Evolutionary conservation across 2,329 filamentous ascomycete species (phyloP).

Genomic region (Microdochium nivale): DNA sequence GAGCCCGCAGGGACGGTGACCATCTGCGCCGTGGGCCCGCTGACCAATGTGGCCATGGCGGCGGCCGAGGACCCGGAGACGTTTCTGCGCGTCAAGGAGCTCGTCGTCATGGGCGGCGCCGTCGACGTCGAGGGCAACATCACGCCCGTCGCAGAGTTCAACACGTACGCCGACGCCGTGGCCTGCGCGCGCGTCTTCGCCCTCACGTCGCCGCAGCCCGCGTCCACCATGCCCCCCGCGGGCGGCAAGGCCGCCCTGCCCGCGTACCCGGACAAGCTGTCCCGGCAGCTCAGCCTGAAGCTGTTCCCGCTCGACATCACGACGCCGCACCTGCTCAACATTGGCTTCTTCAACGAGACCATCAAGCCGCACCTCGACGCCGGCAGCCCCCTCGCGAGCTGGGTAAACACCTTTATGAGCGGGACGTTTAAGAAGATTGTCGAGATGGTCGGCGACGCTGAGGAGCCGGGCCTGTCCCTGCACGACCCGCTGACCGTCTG

Average conservation of each 20-base stretch:
- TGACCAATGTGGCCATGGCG: conserved; percentile 89
- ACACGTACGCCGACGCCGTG: conserved; percentile 80
- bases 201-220: conserved; percentile 64
- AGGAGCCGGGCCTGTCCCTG: conserved; percentile 53
- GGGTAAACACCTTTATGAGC: conserved; percentile 64
- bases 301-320: conserved; percentile 75
- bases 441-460: conserved; percentile 48
- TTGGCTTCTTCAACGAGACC: conserved; percentile 46
- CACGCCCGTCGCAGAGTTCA: conserved; percentile 85
- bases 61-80: conserved; percentile 82
- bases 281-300: conserved; percentile 55
- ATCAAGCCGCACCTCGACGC: conserved; percentile 46
- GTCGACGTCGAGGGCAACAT: conserved; percentile 75
- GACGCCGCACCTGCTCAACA: conserved; percentile 56
- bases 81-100: conserved; percentile 80
- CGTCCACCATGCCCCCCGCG: conserved; percentile 71
- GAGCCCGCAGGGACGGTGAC: conserved; percentile 78
- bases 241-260: conserved; percentile 40
- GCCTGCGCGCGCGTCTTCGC: conserved; percentile 71
- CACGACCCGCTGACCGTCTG: conserved; percentile 75
- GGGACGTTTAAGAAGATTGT: conserved; percentile 63
- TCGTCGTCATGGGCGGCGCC: conserved; percentile 92
- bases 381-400: conserved; percentile 65
- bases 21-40: conserved; percentile 81
- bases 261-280: conserved; percentile 56